phyloP scores from a whole-genome alignment of 345 rosid species.

The Cardamine occulta region DNA sequence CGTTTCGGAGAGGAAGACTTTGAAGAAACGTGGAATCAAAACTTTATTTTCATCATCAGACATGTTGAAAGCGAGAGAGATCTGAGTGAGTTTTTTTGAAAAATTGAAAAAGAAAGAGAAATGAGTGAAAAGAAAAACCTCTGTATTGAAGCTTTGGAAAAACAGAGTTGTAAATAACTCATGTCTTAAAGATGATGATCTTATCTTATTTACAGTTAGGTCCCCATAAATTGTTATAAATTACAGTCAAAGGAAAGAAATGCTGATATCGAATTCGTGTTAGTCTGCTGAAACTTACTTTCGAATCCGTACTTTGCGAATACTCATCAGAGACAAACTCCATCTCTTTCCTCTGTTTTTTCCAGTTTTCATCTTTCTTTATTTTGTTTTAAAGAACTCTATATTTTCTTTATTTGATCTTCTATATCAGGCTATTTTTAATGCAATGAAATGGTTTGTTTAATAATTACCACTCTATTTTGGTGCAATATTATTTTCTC shows the following conservation, averaged over 20 bases:
- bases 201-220: conserved; percentile 2
- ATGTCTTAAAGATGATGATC: neutral
- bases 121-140: conserved; percentile 16
- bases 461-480: too few species aligned
- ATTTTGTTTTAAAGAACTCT: neutral
- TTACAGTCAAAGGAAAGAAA: neutral
- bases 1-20: conserved; percentile 30
- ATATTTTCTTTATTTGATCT: neutral
- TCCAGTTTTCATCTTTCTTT: neutral
- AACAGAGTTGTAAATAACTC: neutral
- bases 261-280: neutral
- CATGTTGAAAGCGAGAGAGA: conserved; percentile 11
- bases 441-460: neutral
- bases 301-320: neutral
- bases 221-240: neutral
- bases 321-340: neutral
- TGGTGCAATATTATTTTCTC: too few species aligned
- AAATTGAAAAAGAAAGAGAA: neutral
- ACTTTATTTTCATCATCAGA: neutral
- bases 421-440: neutral
- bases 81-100: neutral
- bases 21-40: conserved; percentile 37
- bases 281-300: neutral
- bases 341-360: conserved; percentile 17
- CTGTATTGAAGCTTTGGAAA: neutral